Conservation (phyloP, 352 stramenopile species). For the Phytophthora gonapodyides region DNA sequence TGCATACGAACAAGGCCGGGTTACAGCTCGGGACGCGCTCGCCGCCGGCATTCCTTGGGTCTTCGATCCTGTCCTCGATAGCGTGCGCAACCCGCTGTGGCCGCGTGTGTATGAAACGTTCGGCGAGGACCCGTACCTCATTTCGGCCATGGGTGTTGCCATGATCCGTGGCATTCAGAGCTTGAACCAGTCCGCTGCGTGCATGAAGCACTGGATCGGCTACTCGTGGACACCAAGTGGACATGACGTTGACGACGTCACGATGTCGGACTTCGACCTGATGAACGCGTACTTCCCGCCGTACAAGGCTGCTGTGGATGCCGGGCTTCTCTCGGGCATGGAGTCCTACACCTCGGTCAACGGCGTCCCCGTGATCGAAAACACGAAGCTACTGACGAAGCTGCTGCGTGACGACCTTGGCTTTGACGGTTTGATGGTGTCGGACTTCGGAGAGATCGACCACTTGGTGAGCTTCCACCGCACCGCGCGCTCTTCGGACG, state of each 20-base stretch:
- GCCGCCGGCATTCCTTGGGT: constrained; percentile 13
- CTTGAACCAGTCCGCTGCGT: constrained; percentile 8
- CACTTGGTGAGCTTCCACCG: constrained; percentile 61
- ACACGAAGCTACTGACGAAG: constrained; percentile 13
- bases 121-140: constrained; percentile 16
- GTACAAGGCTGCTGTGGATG: constrained; percentile 19
- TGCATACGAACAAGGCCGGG: constrained; percentile 9
- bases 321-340: constrained; percentile 11
- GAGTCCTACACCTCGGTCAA: constrained; percentile 18
- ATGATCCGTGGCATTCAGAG: constrained; percentile 18
- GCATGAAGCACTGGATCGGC: constrained; percentile 18
- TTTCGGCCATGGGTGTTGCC: constrained; percentile 11
- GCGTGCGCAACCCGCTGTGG: constrained; percentile 14
- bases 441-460: constrained; percentile 88
- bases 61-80: constrained; percentile 17
- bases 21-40: constrained; percentile 10
- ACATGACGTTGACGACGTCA: constrained; percentile 3
- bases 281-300: constrained; percentile 19
- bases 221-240: constrained; percentile 6
- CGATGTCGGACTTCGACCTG: constrained; percentile 13
- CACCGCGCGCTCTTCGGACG: constrained; percentile 6
- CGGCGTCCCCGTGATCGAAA: constrained; percentile 14
- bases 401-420: constrained; percentile 10
- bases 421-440: constrained; percentile 47
- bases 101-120: constrained; percentile 18